Evolutionary conservation across 257 asterid species (phyloP).

Genomic region (Echites panduratus): DNA sequence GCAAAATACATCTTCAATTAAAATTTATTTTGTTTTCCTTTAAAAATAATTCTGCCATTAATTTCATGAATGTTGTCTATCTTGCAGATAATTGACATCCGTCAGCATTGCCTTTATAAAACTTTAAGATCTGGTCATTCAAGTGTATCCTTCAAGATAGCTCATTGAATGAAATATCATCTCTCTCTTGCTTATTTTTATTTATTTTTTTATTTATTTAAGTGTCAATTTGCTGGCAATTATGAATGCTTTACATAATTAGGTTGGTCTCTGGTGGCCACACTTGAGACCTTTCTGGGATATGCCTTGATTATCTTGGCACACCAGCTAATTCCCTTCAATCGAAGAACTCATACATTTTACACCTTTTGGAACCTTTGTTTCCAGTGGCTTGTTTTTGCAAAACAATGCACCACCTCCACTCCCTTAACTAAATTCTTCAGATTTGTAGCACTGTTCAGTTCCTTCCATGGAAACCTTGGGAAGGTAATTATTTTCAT

Average conservation of each 20-base stretch:
- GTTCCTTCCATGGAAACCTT: conserved; percentile 92
- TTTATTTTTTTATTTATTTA: background rate
- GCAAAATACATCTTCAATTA: background rate
- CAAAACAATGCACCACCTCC: conserved; percentile 2
- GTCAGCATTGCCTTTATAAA: conserved; percentile 67
- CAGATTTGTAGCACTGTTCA: conserved; percentile 92
- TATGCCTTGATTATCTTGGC: background rate
- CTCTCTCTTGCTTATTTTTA: no score
- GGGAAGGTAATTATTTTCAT: conserved; percentile 67
- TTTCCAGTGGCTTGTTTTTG: background rate
- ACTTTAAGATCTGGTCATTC: conserved; percentile 87
- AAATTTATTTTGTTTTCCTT: background rate
- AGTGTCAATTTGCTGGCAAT: background rate
- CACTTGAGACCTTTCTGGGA: background rate
- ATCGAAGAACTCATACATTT: background rate
- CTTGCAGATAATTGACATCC: conserved; percentile 76
- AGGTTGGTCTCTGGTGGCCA: background rate
- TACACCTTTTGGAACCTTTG: background rate
- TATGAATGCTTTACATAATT: background rate
- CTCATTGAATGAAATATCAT: conserved; percentile 10
- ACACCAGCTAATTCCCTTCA: background rate
- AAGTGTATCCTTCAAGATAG: conserved; percentile 58
- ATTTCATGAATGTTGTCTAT: conserved; percentile 20
- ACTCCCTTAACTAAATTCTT: conserved; percentile 30
- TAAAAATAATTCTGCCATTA: background rate